phyloP scores from a whole-genome alignment of 176 grass and related monocot species.

The Saccharum officinarum region DNA sequence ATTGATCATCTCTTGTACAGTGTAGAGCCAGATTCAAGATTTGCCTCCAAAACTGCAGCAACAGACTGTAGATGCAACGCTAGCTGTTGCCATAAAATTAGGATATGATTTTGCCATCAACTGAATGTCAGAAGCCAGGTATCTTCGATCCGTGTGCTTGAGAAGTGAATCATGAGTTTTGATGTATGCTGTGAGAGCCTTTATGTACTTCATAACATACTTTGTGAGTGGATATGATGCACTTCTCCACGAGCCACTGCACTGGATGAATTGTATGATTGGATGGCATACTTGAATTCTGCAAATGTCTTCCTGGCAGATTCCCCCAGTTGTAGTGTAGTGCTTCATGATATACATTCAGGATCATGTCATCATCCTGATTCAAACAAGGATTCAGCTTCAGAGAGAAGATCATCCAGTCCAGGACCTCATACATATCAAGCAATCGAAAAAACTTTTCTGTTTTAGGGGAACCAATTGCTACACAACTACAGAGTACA shows the following conservation, averaged over 20 bases:
- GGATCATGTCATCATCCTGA: constrained; percentile 45
- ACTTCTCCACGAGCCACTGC: constrained; percentile 46
- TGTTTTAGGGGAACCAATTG: constrained; percentile 38
- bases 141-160: constrained; percentile 42
- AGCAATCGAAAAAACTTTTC: constrained; percentile 83
- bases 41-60: constrained; percentile 59
- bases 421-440: constrained; percentile 70
- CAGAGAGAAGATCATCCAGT: constrained; percentile 60
- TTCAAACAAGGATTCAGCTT: constrained; percentile 62
- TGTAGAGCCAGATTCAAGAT: constrained; percentile 58
- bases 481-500: no score
- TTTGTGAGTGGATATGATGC: constrained; percentile 56
- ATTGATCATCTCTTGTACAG: constrained; percentile 56
- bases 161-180: constrained; percentile 67
- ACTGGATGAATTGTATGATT: constrained; percentile 57
- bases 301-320: constrained; percentile 52
- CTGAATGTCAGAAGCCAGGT: constrained; percentile 34
- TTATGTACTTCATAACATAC: constrained; percentile 98
- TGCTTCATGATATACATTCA: constrained; percentile 71
- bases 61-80: constrained; percentile 50
- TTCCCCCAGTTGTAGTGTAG: constrained; percentile 58
- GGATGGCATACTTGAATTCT: constrained; percentile 65
- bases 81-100: constrained; percentile 35
- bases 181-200: constrained; percentile 64
- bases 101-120: not conserved